phyloP scores from a whole-genome alignment of 495 filamentous ascomycete species.

The Aspergillus sclerotiicarbonarius region DNA sequence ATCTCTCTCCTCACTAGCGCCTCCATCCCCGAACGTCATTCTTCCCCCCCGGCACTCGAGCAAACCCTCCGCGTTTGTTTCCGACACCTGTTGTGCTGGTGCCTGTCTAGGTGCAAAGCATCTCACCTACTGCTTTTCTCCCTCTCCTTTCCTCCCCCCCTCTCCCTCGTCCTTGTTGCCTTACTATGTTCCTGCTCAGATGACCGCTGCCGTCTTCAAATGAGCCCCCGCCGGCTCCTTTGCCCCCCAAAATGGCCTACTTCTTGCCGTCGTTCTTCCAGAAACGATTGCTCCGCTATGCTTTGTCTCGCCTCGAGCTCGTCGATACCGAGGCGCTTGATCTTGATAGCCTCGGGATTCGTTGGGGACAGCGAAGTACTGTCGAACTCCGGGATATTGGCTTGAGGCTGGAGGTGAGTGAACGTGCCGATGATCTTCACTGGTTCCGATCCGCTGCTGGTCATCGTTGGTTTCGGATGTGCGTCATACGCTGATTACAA shows the following conservation, averaged over 20 bases:
- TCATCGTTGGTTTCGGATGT: slow-evolving; percentile 3
- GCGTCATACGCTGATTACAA: slow-evolving; percentile 14
- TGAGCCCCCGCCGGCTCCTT: slow-evolving; percentile 34
- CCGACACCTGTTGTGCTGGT: slow-evolving; percentile 6
- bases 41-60: slow-evolving; percentile 15
- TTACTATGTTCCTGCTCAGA: slow-evolving; percentile 28
- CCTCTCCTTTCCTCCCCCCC: background rate
- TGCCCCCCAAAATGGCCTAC: slow-evolving; percentile 40
- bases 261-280: slow-evolving; percentile 77
- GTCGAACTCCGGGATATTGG: slow-evolving; percentile 81
- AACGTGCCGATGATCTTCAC: slow-evolving; percentile 11
- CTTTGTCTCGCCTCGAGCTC: slow-evolving; percentile 72
- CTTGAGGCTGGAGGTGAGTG: slow-evolving; percentile 65
- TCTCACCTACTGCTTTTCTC: slow-evolving; percentile 2
- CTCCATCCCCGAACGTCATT: slow-evolving; percentile 24
- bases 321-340: slow-evolving; percentile 80
- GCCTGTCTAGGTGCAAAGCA: slow-evolving; percentile 1
- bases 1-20: slow-evolving; percentile 18
- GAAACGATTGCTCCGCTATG: slow-evolving; percentile 79
- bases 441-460: slow-evolving; percentile 13
- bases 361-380: slow-evolving; percentile 70
- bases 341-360: slow-evolving; percentile 73
- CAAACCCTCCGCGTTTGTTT: slow-evolving; percentile 12
- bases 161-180: slow-evolving; percentile 11
- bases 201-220: slow-evolving; percentile 28